Base-by-base conservation (phyloP, 2,329 filamentous ascomycete genomes). In the Penicillium nordicum region DNA sequence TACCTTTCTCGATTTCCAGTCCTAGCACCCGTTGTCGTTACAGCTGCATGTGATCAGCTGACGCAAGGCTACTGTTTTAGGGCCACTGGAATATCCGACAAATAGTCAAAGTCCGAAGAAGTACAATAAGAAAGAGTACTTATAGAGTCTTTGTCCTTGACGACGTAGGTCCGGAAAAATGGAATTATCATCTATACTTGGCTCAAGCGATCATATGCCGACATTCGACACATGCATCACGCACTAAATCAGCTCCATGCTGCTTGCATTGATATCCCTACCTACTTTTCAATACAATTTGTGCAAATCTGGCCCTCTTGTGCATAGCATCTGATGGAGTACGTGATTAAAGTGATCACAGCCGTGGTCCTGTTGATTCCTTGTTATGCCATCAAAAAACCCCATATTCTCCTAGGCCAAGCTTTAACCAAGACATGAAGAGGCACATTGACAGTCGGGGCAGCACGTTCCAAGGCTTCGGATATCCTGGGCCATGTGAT, bases 1-100 rank as follows among this genome's bases (percentile, higher is more conserved):
- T 63, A 37, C 67, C 61, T 27, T 66, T 63, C 32, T 66, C 69
- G 50, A 74, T 65, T 41, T 72, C 64, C 27, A 65, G 57, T 6
- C 66, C 69, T 27, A 76, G 61, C 46, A 60, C 63, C 18, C 69
- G 67, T 57, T 77, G 72, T n/a, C 69, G 67, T 57, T 76, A 71
- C 11, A 74, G 59, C 5, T 59, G 61, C 41, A 73, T 60, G 48
- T 74, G 41, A 69, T 74, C 27, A 6, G 66, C 65, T 4, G 73
- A 62, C 1, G 61, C 55, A 50, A 77, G 60, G 11, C 18, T 25
- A n/a, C 18, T 14, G 8, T 14, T 34, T 46, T 11, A 34, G 30
- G 30, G 14, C 30, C n/a, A 10, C 18, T 32, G 14, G 8, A 12
- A 12, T 30, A 45, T 21, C 32, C 16, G 40, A 29, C 14, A 27